A percentile compares a stretch with the other conserved stretches of the same genome.
Conservation (phyloP, 2,329 filamentous ascomycete species). For the Claviceps africana region DNA sequence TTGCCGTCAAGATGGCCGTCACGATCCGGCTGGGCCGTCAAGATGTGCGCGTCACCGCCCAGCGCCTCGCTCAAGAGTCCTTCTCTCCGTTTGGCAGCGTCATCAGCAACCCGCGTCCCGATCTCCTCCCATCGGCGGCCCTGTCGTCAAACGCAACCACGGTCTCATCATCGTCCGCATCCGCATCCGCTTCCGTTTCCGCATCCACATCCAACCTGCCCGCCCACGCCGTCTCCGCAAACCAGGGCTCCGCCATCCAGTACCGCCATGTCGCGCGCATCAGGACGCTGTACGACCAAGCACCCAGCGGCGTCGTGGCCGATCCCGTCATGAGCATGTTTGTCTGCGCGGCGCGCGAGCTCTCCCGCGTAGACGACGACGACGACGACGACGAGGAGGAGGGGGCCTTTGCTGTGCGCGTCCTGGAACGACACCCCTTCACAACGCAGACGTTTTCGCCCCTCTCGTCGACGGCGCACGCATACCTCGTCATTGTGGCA, state of each 20-base stretch:
- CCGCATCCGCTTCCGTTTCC: neutral
- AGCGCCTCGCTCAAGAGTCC: conserved; percentile 50
- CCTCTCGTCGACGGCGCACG: conserved; percentile 36
- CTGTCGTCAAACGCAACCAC: conserved; percentile 24
- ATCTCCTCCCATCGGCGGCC: conserved; percentile 33
- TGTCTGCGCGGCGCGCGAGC: conserved; percentile 44
- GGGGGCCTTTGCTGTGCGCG: conserved; percentile 41
- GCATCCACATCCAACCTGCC: neutral
- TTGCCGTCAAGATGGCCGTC: conserved; percentile 13
- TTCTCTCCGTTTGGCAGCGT: conserved; percentile 78
- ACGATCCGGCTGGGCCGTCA: conserved; percentile 12
- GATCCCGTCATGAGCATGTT: conserved; percentile 74
- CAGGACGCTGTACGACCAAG: conserved; percentile 53
- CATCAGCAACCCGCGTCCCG: conserved; percentile 55
- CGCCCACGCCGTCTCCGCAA: conserved; percentile 44
- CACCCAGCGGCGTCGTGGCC: conserved; percentile 36
- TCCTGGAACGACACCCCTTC: conserved; percentile 85
- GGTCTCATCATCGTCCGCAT: conserved; percentile 16
- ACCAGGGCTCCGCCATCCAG: conserved; percentile 82
- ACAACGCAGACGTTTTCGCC: conserved; percentile 91
- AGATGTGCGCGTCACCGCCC: conserved; percentile 33
- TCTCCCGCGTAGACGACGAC: conserved; percentile 8
- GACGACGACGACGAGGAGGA: conserved; percentile 7
- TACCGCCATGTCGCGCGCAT: conserved; percentile 68
- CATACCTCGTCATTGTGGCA: conserved; percentile 80